These are phyloP conservation scores for Ophiostoma novo-ulmi DNA, from an alignment of 2,329 filamentous ascomycete genomes.

Conservation along the genomic window DNA sequence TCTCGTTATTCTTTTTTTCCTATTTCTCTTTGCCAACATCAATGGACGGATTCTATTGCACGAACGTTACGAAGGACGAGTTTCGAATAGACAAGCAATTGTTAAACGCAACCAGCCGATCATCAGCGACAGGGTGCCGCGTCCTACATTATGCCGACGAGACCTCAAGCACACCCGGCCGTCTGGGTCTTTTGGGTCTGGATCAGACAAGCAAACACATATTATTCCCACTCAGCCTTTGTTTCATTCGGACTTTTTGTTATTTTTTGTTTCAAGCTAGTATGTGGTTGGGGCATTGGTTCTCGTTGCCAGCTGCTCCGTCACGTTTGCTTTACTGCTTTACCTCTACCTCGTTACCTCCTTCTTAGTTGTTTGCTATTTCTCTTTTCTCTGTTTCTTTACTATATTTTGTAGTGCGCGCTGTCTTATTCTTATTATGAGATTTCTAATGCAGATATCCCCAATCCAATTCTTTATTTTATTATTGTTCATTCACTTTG, in stretches of 20 bases:
- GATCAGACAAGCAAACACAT: slow-evolving; percentile 11
- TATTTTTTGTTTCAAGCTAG: slow-evolving; percentile 16
- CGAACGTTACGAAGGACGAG: slow-evolving; percentile 19
- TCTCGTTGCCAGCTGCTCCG: slow-evolving; percentile 1
- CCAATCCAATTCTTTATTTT: slow-evolving; percentile 26
- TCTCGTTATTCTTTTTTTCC: slow-evolving; percentile 35
- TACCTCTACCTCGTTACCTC: slow-evolving; percentile 1
- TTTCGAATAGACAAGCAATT: slow-evolving; percentile 18
- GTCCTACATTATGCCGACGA: slow-evolving; percentile 1
- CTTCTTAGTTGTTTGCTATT: slow-evolving; percentile 17
- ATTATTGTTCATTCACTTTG: neutral
- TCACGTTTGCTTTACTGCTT: slow-evolving; percentile 4
- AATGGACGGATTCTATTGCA: slow-evolving; percentile 13
- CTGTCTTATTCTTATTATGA: slow-evolving; percentile 42
- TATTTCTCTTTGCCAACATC: slow-evolving; percentile 12
- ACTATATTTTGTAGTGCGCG: slow-evolving; percentile 21
- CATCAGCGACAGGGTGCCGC: slow-evolving; percentile 4
- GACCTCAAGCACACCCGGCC: slow-evolving; percentile 7
- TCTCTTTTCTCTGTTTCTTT: slow-evolving; percentile 19
- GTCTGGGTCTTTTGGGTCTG: slow-evolving; percentile 4
- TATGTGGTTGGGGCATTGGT: slow-evolving; percentile 16
- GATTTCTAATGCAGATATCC: slow-evolving; percentile 60
- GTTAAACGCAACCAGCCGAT: slow-evolving; percentile 8
- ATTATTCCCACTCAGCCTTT: slow-evolving; percentile 17
- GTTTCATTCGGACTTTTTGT: slow-evolving; percentile 15